Conservation (phyloP, 2,329 filamentous ascomycete genomes). For the Diaporthe velutina region DNA sequence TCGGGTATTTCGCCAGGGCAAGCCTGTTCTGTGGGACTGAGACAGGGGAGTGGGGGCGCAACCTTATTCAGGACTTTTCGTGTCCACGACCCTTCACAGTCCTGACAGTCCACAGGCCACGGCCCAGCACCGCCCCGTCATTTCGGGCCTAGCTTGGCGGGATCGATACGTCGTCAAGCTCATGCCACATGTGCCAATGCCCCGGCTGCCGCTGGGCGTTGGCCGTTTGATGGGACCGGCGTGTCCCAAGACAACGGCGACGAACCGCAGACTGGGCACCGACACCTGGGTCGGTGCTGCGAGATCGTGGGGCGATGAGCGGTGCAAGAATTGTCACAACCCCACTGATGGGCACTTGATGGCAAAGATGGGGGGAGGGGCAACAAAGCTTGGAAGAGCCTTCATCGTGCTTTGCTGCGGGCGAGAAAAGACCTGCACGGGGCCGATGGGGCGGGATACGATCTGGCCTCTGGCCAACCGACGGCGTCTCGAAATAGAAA, state of each 20-base stretch:
- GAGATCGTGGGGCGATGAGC: conserved; percentile 9
- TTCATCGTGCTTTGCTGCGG: conserved; percentile 4
- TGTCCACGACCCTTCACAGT: conserved; percentile 13
- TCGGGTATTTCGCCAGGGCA: conserved; percentile 31
- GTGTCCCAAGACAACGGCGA: conserved; percentile 1
- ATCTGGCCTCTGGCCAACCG: conserved; percentile 27
- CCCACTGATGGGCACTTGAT: conserved; percentile 1
- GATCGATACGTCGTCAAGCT: conserved; percentile 21
- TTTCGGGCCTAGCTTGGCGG: conserved; percentile 32
- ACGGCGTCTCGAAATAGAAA: conserved; percentile 32
- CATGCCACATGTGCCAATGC: conserved; percentile 17
- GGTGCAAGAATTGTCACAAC: background rate
- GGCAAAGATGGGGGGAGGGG: conserved; percentile 8
- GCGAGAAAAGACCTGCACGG: conserved; percentile 16
- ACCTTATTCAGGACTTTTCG: conserved; percentile 39
- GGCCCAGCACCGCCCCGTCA: conserved; percentile 31
- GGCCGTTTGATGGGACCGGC: conserved; percentile 8
- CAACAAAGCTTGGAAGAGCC: conserved; percentile 17
- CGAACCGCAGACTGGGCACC: conserved; percentile 12
- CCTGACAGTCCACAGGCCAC: conserved; percentile 2
- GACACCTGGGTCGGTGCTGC: background rate
- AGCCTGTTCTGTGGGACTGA: conserved; percentile 31
- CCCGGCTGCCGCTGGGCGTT: conserved; percentile 11
- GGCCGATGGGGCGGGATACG: conserved; percentile 9
- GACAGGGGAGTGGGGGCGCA: conserved; percentile 34